Evolutionary conservation across 176 grass and related monocot species (phyloP).

Genomic region (Eleusine coracana): DNA sequence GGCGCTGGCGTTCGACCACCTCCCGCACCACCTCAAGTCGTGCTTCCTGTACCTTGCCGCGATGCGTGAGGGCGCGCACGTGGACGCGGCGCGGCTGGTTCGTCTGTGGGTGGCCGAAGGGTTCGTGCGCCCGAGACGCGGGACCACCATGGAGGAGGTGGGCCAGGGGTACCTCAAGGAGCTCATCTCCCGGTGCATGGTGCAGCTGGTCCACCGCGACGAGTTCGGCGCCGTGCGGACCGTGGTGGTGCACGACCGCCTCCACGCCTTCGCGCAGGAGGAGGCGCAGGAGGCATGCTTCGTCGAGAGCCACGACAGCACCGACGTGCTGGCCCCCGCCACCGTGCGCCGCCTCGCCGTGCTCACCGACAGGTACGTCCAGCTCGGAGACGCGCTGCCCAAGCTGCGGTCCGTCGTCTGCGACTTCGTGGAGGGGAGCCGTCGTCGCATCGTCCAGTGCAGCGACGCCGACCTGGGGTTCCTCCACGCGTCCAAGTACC

Average conservation of each 20-base stretch:
- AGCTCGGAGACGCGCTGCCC: constrained; percentile 55
- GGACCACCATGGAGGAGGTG: constrained; percentile 53
- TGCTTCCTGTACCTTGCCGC: constrained; percentile 66
- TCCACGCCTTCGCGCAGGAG: constrained; percentile 56
- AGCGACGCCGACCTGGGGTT: constrained; percentile 35
- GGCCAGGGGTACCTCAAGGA: constrained; percentile 50
- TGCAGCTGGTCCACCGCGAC: constrained; percentile 49
- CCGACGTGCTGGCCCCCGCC: constrained; percentile 51
- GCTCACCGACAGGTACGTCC: constrained; percentile 40
- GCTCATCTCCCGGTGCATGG: constrained; percentile 57
- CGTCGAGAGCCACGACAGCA: constrained; percentile 58
- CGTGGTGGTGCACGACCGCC: constrained; percentile 52
- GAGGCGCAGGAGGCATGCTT: constrained; percentile 66
- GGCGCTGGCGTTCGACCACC: constrained; percentile 55
- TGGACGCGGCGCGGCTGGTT: constrained; percentile 45
- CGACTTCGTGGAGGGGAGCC: constrained; percentile 23
- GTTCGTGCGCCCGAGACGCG: constrained; percentile 45
- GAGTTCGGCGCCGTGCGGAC: constrained; percentile 35
- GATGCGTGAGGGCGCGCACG: constrained; percentile 26
- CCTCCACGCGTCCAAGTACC: constrained; percentile 60
- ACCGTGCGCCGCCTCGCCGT: constrained; percentile 62
- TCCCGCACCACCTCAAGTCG: constrained; percentile 73
- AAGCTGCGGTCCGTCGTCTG: constrained; percentile 60
- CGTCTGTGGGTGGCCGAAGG: constrained; percentile 64
- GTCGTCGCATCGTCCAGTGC: constrained; percentile 26